These are phyloP conservation scores for Psilocybe tampanensis DNA, from an alignment of 768 basidiomycete genomes.

Conservation along the genomic window DNA sequence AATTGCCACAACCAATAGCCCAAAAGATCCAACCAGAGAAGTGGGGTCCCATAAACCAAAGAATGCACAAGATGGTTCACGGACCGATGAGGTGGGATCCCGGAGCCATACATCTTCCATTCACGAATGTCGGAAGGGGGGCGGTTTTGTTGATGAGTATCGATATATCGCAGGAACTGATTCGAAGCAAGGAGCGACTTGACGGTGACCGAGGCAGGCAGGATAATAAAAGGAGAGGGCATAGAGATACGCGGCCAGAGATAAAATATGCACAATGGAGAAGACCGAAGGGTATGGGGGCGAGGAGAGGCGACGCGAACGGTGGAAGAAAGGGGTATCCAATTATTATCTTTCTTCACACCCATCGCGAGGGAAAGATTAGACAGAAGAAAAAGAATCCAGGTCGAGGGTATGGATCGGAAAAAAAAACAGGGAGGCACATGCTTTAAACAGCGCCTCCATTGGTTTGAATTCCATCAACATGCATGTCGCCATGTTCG, in stretches of 20 bases:
- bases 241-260: conserved; percentile 24
- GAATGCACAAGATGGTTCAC: conserved; percentile 12
- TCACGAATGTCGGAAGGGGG: conserved; percentile 29
- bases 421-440: neutral
- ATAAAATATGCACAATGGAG: conserved; percentile 20
- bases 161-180: conserved; percentile 31
- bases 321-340: conserved; percentile 34
- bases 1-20: conserved; percentile 66
- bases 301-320: conserved; percentile 3
- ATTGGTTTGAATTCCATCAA: conserved; percentile 39
- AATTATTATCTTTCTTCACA: conserved; percentile 21
- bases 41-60: conserved; percentile 22
- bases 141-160: conserved; percentile 28
- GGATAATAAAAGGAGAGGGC: conserved; percentile 17
- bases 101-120: conserved; percentile 49
- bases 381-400: neutral
- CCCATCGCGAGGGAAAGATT: conserved; percentile 8
- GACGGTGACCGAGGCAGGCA: conserved; percentile 14
- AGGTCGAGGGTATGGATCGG: conserved; percentile 7
- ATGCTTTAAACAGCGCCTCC: conserved; percentile 27
- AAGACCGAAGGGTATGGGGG: conserved; percentile 6
- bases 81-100: conserved; percentile 30
- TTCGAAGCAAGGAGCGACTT: conserved; percentile 29
- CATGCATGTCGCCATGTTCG: conserved; percentile 38
- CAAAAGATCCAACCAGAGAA: conserved; percentile 40